A percentile compares a stretch with the other conserved stretches of the same genome.
These are phyloP conservation scores for Albugo laibachii DNA, from an alignment of 352 stramenopile species.

Conservation along the genomic window DNA sequence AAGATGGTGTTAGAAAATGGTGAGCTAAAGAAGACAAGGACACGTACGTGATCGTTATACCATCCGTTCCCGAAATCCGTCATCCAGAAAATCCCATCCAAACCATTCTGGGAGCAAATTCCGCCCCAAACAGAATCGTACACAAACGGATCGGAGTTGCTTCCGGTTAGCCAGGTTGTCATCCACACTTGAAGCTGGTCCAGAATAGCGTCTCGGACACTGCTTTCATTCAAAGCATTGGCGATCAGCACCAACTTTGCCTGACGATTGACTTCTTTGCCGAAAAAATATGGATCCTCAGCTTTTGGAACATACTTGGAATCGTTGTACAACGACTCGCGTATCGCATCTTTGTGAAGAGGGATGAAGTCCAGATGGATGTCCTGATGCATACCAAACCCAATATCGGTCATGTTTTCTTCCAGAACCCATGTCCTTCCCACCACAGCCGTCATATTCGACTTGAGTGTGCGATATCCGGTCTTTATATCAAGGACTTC, in stretches of 20 bases:
- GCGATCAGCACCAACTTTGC: slow-evolving; percentile 63
- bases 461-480: slow-evolving; percentile 59
- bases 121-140: slow-evolving; percentile 88
- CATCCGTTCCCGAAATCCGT: slow-evolving; percentile 87
- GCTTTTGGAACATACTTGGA: slow-evolving; percentile 41
- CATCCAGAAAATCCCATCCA: slow-evolving; percentile 79
- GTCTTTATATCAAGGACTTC: slow-evolving; percentile 20
- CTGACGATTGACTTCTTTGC: slow-evolving; percentile 69
- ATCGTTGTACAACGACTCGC: slow-evolving; percentile 31
- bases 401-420: slow-evolving; percentile 26
- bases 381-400: slow-evolving; percentile 18
- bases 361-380: slow-evolving; percentile 14
- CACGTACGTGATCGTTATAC: slow-evolving; percentile 79
- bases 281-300: slow-evolving; percentile 68
- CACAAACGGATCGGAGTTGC: slow-evolving; percentile 71
- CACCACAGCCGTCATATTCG: slow-evolving; percentile 49
- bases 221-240: slow-evolving; percentile 31
- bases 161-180: slow-evolving; percentile 51
- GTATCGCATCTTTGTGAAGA: slow-evolving; percentile 16
- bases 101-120: slow-evolving; percentile 77
- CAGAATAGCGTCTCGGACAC: slow-evolving; percentile 6
- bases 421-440: slow-evolving; percentile 40
- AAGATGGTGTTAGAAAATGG: not conserved
- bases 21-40: not conserved
- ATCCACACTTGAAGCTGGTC: slow-evolving; percentile 45